phyloP scores from a whole-genome alignment of 306 rosid genomes.

The Dalbergia cultrata region DNA sequence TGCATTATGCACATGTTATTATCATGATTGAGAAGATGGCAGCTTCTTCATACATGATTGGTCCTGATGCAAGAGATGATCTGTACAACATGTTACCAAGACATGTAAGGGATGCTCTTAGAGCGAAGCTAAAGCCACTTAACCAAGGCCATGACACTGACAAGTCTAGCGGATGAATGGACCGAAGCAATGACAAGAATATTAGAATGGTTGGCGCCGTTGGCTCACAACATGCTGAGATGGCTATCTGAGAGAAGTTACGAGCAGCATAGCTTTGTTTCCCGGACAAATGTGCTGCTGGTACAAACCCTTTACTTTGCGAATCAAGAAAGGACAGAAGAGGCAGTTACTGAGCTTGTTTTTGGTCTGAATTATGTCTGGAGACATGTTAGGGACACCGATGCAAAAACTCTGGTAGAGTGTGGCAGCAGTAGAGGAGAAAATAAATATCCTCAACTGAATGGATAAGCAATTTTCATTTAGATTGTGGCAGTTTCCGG shows the following conservation, averaged over 20 bases:
- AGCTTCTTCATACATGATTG: conserved; percentile 93
- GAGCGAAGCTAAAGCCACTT: conserved; percentile 82
- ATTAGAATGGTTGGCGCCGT: conserved; percentile 96
- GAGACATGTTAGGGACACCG: conserved; percentile 82
- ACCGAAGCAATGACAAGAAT: conserved; percentile 73
- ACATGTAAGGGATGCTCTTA: conserved; percentile 67
- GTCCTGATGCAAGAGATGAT: conserved; percentile 96
- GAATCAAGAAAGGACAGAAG: conserved; percentile 78
- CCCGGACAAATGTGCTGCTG: conserved; percentile 80
- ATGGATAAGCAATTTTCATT: conserved; percentile 52
- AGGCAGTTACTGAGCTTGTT: conserved; percentile 84
- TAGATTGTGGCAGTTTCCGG: conserved; percentile 47
- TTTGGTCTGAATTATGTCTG: conserved; percentile 96
- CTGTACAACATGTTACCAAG: conserved; percentile 93
- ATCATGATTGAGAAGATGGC: conserved; percentile 92
- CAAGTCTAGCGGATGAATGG: conserved; percentile 87
- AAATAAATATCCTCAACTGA: conserved; percentile 67
- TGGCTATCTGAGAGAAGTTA: conserved; percentile 98
- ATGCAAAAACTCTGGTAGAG: conserved; percentile 72
- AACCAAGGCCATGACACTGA: conserved; percentile 71
- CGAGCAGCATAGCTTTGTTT: conserved; percentile 87
- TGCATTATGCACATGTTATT: conserved; percentile 93
- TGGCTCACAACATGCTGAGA: conserved; percentile 94
- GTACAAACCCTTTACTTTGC: conserved; percentile 97
- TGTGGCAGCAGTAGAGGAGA: conserved; percentile 72